phyloP scores from a whole-genome alignment of 345 rosid species.

The Eucalyptus pauciflora region DNA sequence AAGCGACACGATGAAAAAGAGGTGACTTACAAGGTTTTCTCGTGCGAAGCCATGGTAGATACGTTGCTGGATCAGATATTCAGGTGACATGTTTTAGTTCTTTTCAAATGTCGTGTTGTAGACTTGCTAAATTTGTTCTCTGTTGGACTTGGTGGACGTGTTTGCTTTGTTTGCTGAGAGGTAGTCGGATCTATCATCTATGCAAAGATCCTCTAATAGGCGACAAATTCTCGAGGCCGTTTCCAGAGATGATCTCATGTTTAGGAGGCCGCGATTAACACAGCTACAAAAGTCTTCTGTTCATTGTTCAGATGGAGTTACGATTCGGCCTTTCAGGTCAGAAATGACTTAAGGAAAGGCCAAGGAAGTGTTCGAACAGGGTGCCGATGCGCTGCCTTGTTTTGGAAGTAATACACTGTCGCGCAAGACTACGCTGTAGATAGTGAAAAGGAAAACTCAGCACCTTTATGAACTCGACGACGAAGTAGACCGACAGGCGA shows the following conservation, averaged over 20 bases:
- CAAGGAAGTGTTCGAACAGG: background rate
- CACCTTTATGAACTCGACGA: background rate
- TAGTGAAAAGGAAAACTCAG: background rate
- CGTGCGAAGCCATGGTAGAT: slow-evolving; percentile 49
- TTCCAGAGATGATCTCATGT: background rate
- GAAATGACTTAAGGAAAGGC: background rate
- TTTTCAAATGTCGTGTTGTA: background rate
- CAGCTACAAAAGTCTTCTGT: background rate
- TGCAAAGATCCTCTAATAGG: background rate
- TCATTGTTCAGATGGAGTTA: background rate
- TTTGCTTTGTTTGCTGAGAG: background rate
- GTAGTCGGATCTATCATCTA: background rate
- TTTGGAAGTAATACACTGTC: background rate
- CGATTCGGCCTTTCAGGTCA: background rate
- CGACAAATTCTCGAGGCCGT: fast-evolving
- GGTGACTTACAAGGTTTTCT: slow-evolving; percentile 66
- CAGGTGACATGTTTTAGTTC: slow-evolving; percentile 29
- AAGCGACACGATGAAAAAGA: slow-evolving; percentile 44
- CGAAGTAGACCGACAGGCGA: fast-evolving
- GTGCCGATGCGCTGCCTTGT: background rate
- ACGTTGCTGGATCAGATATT: slow-evolving; percentile 65
- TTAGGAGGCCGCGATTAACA: background rate
- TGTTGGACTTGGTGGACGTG: background rate
- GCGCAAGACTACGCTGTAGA: background rate
- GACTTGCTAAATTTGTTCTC: background rate